These are phyloP conservation scores for Cordyceps fumosorosea DNA, from an alignment of 2,329 filamentous ascomycete genomes.

Conservation along the genomic window DNA sequence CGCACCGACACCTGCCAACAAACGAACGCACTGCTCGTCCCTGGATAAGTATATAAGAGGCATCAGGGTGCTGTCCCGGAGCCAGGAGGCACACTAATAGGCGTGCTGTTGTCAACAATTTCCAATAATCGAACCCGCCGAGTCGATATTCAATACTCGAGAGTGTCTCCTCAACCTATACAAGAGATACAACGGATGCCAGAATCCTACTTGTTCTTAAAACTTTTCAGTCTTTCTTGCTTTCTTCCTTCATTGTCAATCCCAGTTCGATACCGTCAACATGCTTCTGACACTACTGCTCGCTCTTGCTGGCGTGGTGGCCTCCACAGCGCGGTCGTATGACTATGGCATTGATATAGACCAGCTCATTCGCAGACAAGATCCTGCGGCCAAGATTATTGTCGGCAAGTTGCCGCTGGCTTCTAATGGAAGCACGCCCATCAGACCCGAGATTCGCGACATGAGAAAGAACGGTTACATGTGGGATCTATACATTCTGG, in stretches of 20 bases:
- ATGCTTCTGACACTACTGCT: not conserved
- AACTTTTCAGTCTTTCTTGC: not conserved
- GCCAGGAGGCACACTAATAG: not conserved
- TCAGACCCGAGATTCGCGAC: conserved; percentile 61
- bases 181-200: not conserved
- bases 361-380: conserved; percentile 34
- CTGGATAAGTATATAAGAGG: not conserved
- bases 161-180: not conserved
- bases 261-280: not conserved
- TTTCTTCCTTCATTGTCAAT: not conserved
- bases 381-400: conserved; percentile 30
- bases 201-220: not conserved
- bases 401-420: conserved; percentile 35
- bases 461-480: conserved; percentile 57
- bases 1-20: not conserved
- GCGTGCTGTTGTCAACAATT: not conserved
- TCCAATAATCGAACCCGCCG: not conserved
- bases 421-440: conserved; percentile 33
- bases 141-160: not conserved
- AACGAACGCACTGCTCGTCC: not conserved
- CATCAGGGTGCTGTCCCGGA: too few species aligned
- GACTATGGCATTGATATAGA: conserved; percentile 44
- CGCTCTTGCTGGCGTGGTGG: not conserved
- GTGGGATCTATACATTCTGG: conserved; percentile 73
- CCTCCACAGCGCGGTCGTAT: conserved; percentile 29